Evolutionary conservation across 345 rosid genomes (phyloP).

Genomic region (Eucalyptus sp.): DNA sequence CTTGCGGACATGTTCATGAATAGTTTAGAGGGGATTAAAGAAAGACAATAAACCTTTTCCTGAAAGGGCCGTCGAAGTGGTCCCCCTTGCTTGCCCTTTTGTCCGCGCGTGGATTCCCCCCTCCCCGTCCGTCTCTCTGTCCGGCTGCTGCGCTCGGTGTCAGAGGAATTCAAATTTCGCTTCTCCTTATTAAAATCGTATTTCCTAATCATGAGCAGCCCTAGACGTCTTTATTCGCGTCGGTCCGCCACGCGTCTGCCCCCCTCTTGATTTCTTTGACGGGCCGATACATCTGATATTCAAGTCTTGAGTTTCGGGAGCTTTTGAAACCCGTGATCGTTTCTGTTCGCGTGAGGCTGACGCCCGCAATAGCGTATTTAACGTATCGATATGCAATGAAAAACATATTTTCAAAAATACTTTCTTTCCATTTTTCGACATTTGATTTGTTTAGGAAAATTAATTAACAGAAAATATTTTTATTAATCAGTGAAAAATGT

Average conservation of each 20-base stretch:
- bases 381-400: no score
- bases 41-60: neutral
- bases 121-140: neutral
- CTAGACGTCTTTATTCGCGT: neutral
- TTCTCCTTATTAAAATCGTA: neutral
- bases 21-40: neutral
- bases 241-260: neutral
- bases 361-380: neutral
- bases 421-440: no score
- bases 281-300: neutral
- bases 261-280: neutral
- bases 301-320: neutral
- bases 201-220: neutral
- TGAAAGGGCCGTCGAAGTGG: neutral
- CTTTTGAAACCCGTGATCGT: neutral
- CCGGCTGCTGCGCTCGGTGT: neutral
- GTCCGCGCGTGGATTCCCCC: neutral
- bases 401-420: rapidly evolving
- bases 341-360: neutral
- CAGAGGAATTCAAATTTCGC: neutral
- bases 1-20: neutral
- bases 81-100: neutral
- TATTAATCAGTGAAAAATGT: no score
- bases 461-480: no score
- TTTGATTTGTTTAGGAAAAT: no score